These are phyloP conservation scores for Exophiala sideris DNA, from an alignment of 2,329 filamentous ascomycete species.

Conservation along the genomic window DNA sequence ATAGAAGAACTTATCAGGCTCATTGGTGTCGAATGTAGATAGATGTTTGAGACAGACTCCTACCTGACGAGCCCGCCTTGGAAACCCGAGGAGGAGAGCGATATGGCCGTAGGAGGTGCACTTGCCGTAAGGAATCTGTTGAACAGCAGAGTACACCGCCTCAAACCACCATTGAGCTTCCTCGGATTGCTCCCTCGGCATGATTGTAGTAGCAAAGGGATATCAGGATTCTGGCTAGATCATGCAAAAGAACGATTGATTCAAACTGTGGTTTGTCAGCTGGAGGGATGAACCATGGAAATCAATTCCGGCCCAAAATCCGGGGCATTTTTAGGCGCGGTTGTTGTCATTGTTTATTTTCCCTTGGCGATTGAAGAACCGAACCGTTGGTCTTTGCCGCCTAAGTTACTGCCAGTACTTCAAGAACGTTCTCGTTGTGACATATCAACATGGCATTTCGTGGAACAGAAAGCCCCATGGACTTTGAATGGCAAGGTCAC, in stretches of 20 bases:
- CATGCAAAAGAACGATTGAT: too few species aligned
- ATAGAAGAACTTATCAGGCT: slow-evolving; percentile 52
- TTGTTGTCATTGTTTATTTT: slow-evolving; percentile 2
- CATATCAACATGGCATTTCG: slow-evolving; percentile 25
- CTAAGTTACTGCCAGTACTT: neutral
- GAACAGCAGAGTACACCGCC: slow-evolving; percentile 77
- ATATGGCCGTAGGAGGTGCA: slow-evolving; percentile 84
- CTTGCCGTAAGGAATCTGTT: slow-evolving; percentile 76
- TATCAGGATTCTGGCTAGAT: neutral
- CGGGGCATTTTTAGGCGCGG: neutral
- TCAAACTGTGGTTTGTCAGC: too few species aligned
- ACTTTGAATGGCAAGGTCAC: slow-evolving; percentile 48
- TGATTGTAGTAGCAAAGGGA: slow-evolving; percentile 21
- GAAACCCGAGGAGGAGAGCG: slow-evolving; percentile 58
- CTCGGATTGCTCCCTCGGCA: slow-evolving; percentile 43
- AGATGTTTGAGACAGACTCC: slow-evolving; percentile 88
- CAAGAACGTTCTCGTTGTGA: neutral
- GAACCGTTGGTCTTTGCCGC: neutral
- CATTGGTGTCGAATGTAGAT: slow-evolving; percentile 49
- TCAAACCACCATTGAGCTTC: slow-evolving; percentile 50
- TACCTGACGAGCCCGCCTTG: slow-evolving; percentile 75
- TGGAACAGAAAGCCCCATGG: slow-evolving; percentile 48
- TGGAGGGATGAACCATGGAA: neutral
- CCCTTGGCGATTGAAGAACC: neutral
- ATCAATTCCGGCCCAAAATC: slow-evolving; percentile 3